Base-by-base conservation (phyloP, 768 basidiomycete species). In the Amanita exitialis region DNA sequence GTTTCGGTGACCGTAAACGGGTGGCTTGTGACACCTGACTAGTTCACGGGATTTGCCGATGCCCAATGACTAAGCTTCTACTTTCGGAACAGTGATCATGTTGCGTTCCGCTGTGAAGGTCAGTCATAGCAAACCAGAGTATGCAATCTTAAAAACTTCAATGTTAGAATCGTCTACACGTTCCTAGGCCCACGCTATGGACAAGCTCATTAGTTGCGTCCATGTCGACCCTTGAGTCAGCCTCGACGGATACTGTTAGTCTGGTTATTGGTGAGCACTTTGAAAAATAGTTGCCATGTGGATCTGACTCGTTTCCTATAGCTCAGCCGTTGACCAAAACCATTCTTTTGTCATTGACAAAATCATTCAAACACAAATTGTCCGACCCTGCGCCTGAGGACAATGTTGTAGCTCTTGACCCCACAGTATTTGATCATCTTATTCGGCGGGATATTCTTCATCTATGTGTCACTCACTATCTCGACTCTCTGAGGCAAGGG, bases 371-470 rank as follows among this genome's bases (percentile, higher is more conserved):
- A 55, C 67, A 70, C 28, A 62, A 64, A 30, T 59, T 69, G 34
- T 67, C 70, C 38, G 74, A 71, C 45, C 65, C 69, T 18, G 58
- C 65, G 1, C 58, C 69, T 12, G 66, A 71, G 42, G 66, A 71
- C 8, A 70, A 66, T 49, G 69, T 84, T 9, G 83, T 84, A 34
- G 73, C 76, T 55, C 78, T 90, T 25, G 78, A 90, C 61, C 80
- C 86, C 1, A 74, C 78, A n/a, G 84, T 98, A 27, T 99, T 98
- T 69, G 74, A 79, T 54, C 83, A 90, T 58, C 90, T 93, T 36
- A 80, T 93, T 39, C 88, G 95, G 45, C 80, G 82, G 18, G 94
- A 97, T 65, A 88, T 99, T 55, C 79, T 98, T 3, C 94, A 98
- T 64, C 77, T 91, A 41, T 95, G 93, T 62, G 84, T 93, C 30